Percentiles rank a stretch among this genome's conserved stretches.
Conservation (phyloP, 108 stramenopile genomes). For the Asterionellopsis glacialis region DNA sequence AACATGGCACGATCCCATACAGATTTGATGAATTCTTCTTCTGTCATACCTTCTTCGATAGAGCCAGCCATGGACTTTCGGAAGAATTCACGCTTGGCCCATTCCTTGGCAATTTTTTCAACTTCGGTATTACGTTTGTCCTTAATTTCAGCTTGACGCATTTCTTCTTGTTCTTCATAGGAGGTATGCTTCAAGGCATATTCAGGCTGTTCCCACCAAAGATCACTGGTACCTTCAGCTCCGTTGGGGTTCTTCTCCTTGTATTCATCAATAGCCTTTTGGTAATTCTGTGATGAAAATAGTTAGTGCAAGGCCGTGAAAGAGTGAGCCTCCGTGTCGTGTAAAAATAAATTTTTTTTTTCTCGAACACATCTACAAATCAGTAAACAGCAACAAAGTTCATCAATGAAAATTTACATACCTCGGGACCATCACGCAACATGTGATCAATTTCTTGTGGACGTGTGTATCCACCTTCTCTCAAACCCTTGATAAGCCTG, state of each 20-base stretch:
- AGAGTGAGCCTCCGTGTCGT: background rate
- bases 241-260: constrained; percentile 26
- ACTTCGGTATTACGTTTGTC: constrained; percentile 44
- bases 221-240: constrained; percentile 24
- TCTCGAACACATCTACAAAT: background rate
- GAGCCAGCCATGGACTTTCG: constrained; percentile 49
- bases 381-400: background rate
- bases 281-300: constrained; percentile 23
- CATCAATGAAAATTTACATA: constrained; percentile 23
- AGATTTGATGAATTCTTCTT: constrained; percentile 58
- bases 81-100: constrained; percentile 77
- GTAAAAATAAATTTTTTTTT: constrained; percentile 2
- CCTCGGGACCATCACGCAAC: constrained; percentile 56
- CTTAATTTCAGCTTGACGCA: constrained; percentile 23
- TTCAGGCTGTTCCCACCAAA: constrained; percentile 43
- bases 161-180: constrained; percentile 31
- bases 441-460: constrained; percentile 80
- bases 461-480: constrained; percentile 71
- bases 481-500: constrained; percentile 64
- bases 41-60: constrained; percentile 33
- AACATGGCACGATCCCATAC: constrained; percentile 81
- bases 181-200: constrained; percentile 10
- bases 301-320: background rate
- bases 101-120: constrained; percentile 61
- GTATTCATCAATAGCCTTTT: constrained; percentile 34